Percentiles rank a stretch among this genome's conserved stretches.
Conservation (phyloP, 495 filamentous ascomycete genomes). For the Neurospora tetraspora region DNA sequence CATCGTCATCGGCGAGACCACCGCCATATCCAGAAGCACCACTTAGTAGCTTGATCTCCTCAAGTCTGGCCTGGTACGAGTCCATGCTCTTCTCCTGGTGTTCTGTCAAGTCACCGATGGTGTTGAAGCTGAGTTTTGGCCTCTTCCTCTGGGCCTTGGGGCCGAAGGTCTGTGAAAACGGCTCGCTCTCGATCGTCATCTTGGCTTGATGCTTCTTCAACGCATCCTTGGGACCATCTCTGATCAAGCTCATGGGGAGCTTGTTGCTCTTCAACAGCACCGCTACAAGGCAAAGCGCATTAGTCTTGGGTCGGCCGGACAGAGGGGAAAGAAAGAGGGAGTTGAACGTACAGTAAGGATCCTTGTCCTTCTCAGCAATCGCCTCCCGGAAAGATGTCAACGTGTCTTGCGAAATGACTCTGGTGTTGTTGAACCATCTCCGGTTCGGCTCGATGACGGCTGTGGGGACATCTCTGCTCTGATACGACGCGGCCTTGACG, state of each 20-base stretch:
- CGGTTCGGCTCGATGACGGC: slow-evolving; percentile 90
- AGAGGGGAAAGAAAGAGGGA: background rate
- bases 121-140: slow-evolving; percentile 74
- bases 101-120: slow-evolving; percentile 70
- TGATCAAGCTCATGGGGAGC: slow-evolving; percentile 30
- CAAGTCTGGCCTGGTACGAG: slow-evolving; percentile 63
- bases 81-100: slow-evolving; percentile 69
- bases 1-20: slow-evolving; percentile 21
- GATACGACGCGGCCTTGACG: slow-evolving; percentile 74
- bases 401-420: slow-evolving; percentile 52
- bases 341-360: slow-evolving; percentile 53
- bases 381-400: slow-evolving; percentile 80
- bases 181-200: slow-evolving; percentile 78
- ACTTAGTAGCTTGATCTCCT: slow-evolving; percentile 60
- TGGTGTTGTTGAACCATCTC: slow-evolving; percentile 55
- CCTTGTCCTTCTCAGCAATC: slow-evolving; percentile 77
- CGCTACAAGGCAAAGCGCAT: slow-evolving; percentile 20
- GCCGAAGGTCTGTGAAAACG: slow-evolving; percentile 84
- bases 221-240: slow-evolving; percentile 48
- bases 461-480: slow-evolving; percentile 59
- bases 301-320: background rate
- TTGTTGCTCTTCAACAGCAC: slow-evolving; percentile 93
- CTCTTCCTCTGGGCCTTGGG: slow-evolving; percentile 88
- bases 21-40: slow-evolving; percentile 54
- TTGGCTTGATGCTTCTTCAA: slow-evolving; percentile 89